Conservation (phyloP, 495 filamentous ascomycete species). For the Lasiosphaeriaceae sp. region DNA sequence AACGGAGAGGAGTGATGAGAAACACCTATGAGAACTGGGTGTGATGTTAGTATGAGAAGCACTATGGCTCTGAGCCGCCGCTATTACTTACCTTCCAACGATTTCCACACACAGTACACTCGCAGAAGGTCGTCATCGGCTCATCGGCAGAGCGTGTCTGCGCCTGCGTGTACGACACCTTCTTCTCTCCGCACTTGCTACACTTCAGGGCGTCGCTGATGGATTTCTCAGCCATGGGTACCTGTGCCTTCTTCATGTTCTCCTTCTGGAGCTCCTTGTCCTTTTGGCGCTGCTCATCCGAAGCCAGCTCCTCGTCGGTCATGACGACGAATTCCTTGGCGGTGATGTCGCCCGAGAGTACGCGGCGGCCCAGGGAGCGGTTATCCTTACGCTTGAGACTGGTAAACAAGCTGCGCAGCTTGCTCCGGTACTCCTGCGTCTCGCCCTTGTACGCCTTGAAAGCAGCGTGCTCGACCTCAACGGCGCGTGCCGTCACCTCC, state of each 20-base stretch:
- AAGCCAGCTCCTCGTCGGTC: slow-evolving; percentile 45
- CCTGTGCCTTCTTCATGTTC: slow-evolving; percentile 94
- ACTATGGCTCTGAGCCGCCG: no score
- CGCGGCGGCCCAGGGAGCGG: slow-evolving; percentile 64
- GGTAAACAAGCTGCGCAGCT: slow-evolving; percentile 86
- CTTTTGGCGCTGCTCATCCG: slow-evolving; percentile 72
- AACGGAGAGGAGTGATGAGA: not conserved
- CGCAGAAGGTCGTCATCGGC: slow-evolving; percentile 81
- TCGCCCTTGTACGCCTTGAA: slow-evolving; percentile 62
- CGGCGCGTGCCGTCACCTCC: slow-evolving; percentile 61
- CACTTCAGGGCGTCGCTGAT: slow-evolving; percentile 84
- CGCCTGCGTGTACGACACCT: slow-evolving; percentile 91
- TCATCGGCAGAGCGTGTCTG: slow-evolving; percentile 95
- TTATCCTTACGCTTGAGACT: slow-evolving; percentile 94
- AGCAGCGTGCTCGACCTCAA: slow-evolving; percentile 70
- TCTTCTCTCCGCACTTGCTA: slow-evolving; percentile 83
- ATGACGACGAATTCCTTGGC: slow-evolving; percentile 68
- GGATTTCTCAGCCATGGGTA: slow-evolving; percentile 80
- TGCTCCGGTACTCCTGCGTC: slow-evolving; percentile 68
- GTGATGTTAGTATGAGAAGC: not conserved
- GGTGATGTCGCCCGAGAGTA: slow-evolving; percentile 68
- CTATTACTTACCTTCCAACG: slow-evolving; percentile 61
- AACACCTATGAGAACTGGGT: slow-evolving; percentile 15
- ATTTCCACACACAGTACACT: slow-evolving; percentile 70
- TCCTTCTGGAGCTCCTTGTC: slow-evolving; percentile 73